phyloP scores from a whole-genome alignment of 1,284 basidiomycete species.

The Puccinia triticina region DNA sequence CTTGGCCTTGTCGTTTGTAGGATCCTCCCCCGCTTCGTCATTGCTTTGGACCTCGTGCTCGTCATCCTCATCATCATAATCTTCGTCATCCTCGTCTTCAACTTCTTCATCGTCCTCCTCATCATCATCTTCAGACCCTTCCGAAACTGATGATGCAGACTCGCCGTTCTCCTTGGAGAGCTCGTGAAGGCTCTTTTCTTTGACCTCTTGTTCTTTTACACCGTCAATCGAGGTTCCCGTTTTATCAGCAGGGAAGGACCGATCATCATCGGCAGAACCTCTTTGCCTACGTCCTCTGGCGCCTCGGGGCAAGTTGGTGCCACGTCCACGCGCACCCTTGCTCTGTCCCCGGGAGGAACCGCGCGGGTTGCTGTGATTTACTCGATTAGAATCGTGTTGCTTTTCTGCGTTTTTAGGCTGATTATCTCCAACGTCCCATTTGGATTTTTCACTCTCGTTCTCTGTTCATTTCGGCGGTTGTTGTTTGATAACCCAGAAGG shows the following conservation, averaged over 20 bases:
- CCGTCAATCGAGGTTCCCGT: background rate
- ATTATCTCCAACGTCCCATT: background rate
- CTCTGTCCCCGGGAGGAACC: background rate
- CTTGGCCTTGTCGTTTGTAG: background rate
- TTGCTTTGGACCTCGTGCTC: background rate
- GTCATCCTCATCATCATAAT: background rate
- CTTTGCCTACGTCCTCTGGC: conserved; percentile 12
- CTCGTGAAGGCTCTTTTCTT: background rate
- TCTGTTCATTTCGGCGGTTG: background rate
- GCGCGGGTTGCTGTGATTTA: background rate
- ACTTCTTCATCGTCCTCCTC: conserved; percentile 18
- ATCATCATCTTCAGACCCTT: conserved; percentile 14
- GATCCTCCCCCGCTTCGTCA: conserved; percentile 10
- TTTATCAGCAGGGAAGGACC: background rate
- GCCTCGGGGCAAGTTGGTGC: conserved; percentile 10
- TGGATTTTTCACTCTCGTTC: background rate
- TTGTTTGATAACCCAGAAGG: background rate
- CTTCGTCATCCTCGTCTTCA: no score
- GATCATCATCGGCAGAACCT: conserved; percentile 20
- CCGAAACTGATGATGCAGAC: background rate
- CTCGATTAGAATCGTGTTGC: background rate
- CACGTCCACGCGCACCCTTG: conserved; percentile 17
- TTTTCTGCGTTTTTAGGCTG: background rate
- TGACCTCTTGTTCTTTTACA: background rate
- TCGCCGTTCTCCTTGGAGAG: background rate